Percentiles rank a stretch among this genome's conserved stretches.
Evolutionary conservation across 129 eudicot species (phyloP).

Genomic region (Pittosporum tobira): DNA sequence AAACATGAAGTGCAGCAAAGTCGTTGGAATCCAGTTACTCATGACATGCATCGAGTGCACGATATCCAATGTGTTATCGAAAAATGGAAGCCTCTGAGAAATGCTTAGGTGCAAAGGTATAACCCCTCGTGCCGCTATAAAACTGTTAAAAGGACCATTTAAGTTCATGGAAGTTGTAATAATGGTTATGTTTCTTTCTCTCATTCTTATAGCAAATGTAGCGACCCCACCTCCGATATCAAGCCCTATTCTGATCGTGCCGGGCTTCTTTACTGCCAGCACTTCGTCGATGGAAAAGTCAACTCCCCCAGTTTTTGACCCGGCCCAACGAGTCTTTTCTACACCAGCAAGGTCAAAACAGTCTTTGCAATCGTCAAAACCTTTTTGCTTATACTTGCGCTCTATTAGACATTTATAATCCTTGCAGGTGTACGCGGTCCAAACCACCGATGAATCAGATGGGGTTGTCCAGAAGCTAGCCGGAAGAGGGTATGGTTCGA

Average conservation of each 20-base stretch:
- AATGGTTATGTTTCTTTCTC: conserved; percentile 45
- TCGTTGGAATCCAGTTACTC: conserved; percentile 68
- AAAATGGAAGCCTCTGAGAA: conserved; percentile 59
- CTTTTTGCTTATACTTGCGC: conserved; percentile 26
- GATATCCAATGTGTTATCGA: conserved; percentile 60
- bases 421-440: conserved; percentile 81
- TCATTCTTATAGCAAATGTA: conserved; percentile 65
- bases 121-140: conserved; percentile 66
- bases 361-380: conserved; percentile 64
- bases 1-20: conserved; percentile 43
- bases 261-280: conserved; percentile 29
- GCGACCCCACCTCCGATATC: conserved; percentile 65
- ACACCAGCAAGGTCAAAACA: conserved; percentile 49
- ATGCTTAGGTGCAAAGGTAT: conserved; percentile 54
- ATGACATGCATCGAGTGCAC: conserved; percentile 71
- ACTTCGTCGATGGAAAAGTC: conserved; percentile 48
- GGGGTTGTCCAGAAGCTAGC: conserved; percentile 61
- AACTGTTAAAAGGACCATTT: conserved; percentile 57
- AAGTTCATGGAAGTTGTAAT: conserved; percentile 62
- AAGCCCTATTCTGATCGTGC: conserved; percentile 51
- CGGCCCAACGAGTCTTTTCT: conserved; percentile 45
- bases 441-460: conserved; percentile 52
- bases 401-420: conserved; percentile 44
- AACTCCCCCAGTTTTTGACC: conserved; percentile 11
- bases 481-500: conserved; percentile 52